Base-by-base conservation (phyloP, 202 grass and related monocot genomes). In the Brachypodium distachyon region DNA sequence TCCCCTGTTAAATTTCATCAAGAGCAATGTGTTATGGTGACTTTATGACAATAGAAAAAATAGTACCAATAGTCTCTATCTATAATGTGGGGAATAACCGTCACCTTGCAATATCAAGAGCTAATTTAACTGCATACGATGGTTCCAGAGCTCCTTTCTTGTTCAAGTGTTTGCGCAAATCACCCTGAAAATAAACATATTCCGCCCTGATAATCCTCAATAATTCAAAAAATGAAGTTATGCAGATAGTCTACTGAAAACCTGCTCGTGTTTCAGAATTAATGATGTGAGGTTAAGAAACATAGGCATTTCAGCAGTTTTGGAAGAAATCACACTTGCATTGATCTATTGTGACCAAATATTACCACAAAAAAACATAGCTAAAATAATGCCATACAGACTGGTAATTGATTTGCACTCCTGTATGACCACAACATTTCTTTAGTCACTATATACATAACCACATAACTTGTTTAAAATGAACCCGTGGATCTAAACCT, bases 31-130 rank as follows among this genome's bases (percentile, higher is more conserved):
- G 11, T 82, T 54, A 85, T 25, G 41, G 18, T 67, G 44, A 52
- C 25, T 18, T 57, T 46, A 78, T 56, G 82, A 67, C 28, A 85
- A 69, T 3, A 8, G 6, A 51, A 65, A 70, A 84, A 29, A 41
- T 74, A 74, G 47, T 7, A 54, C n/a, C 6, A 67, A 66, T 10
- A 74, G 29, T 55, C 16, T 21, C 37, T 66, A 22, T 42, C 37
- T 66, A 22, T 42, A 38, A 59, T 18, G 34, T 73, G 53, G 49
- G 48, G 49, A 63, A 76, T 71, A 69, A 77, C n/a, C n/a, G n/a
- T n/a, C n/a, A 97, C 94, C 94, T 94, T 66, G 94, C 94, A 92
- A 97, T 92, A 83, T 97, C 94, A 86, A 97, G 94, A 77, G 94
- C 94, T 49, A 94, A 85, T 79, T 90, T 90, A 61, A 97, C 76